Evolutionary conservation across 108 stramenopile genomes (phyloP), one percentile per base, ranked within the genome.

Genomic region (Parietichytrium sp.): DNA sequence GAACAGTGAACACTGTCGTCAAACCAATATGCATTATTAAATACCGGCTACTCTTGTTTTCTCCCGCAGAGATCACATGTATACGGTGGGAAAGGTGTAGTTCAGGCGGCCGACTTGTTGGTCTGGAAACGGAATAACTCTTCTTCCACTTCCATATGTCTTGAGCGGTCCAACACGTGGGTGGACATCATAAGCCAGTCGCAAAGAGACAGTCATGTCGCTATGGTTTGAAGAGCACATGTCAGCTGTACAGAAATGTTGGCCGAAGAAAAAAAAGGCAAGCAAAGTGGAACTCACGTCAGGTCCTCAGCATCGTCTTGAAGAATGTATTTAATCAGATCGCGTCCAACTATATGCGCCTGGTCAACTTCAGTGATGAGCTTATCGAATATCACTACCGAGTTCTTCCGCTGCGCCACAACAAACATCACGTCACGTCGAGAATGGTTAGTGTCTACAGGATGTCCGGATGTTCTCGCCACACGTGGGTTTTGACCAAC

Each of bases 11-110:
- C n/a, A n/a, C n/a, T n/a, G n/a, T n/a, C n/a, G n/a, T n/a, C n/a
- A n/a, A n/a, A n/a, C n/a, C n/a, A n/a, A n/a, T n/a, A n/a, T n/a
- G n/a, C n/a, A n/a, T n/a, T n/a, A n/a, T n/a, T n/a, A n/a, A n/a
- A n/a, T n/a, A n/a, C n/a, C n/a, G n/a, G n/a, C n/a, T n/a, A n/a
- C n/a, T n/a, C n/a, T n/a, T n/a, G n/a, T n/a, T n/a, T n/a, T n/a
- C n/a, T n/a, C n/a, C n/a, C n/a, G n/a, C n/a, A n/a, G n/a, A n/a
- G n/a, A n/a, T 54, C 45, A 72, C 15, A 42, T 72, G 61, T 72
- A 72, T n/a, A 72, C 61, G 61, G 61, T 72, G 33, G 61, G 61
- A 42, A 72, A 72, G 42, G 38, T 72, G 61, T 72, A 72, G 20
- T 72, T 72, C 38, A 45, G 45, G 20, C 38, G 10, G 20, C 36